Evolutionary conservation across 352 stramenopile species (phyloP).

Genomic region (Phytophthora sansomeana): DNA sequence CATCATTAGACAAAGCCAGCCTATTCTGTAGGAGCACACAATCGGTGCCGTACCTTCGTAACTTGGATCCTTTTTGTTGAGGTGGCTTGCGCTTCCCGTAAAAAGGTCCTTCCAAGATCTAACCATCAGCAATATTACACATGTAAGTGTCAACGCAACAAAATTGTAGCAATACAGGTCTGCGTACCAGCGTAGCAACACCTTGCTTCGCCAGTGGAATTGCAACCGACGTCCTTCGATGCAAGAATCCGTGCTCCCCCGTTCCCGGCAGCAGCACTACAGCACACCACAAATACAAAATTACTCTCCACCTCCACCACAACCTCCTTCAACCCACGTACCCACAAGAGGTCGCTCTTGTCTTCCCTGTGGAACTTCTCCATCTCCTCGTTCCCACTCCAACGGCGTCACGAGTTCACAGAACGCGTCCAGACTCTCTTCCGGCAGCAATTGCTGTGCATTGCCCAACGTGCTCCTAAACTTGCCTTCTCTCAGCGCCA

Average conservation of each 20-base stretch:
- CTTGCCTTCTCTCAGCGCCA: slow-evolving; percentile 53
- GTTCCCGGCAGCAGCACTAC: slow-evolving; percentile 75
- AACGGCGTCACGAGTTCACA: slow-evolving; percentile 78
- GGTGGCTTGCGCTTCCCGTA: slow-evolving; percentile 74
- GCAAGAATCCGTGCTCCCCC: slow-evolving; percentile 80
- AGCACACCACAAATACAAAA: slow-evolving; percentile 10
- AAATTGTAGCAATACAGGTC: neutral
- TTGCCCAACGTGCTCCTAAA: slow-evolving; percentile 75
- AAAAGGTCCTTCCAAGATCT: slow-evolving; percentile 86
- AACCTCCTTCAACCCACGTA: slow-evolving; percentile 22
- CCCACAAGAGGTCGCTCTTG: slow-evolving; percentile 47
- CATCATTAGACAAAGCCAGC: neutral
- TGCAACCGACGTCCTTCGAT: slow-evolving; percentile 68
- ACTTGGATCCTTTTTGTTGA: slow-evolving; percentile 79
- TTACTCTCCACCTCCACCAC: slow-evolving; percentile 15
- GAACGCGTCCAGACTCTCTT: slow-evolving; percentile 63
- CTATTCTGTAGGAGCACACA: neutral
- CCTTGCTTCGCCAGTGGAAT: slow-evolving; percentile 72
- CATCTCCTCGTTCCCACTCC: slow-evolving; percentile 45
- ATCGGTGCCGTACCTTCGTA: slow-evolving; percentile 49
- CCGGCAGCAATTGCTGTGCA: slow-evolving; percentile 60
- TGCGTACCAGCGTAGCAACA: slow-evolving; percentile 66
- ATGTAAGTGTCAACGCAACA: neutral
- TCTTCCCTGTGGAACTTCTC: slow-evolving; percentile 26
- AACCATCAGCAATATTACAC: neutral